phyloP scores from a whole-genome alignment of 306 rosid species.

The Benincasa hispida region DNA sequence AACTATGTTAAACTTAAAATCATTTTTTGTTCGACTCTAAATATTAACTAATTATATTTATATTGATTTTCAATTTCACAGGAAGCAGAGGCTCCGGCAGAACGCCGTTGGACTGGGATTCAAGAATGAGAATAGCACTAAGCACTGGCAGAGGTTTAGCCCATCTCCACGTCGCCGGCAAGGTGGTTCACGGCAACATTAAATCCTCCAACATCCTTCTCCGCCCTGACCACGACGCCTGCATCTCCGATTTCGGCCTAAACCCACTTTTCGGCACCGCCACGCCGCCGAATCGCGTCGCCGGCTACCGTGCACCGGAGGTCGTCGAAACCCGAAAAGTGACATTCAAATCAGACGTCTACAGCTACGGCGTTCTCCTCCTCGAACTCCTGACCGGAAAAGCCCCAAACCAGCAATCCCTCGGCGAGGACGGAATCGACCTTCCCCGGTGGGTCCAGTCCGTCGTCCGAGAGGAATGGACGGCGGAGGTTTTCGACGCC shows the following conservation, averaged over 20 bases:
- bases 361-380: slow-evolving; percentile 77
- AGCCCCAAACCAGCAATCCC: slow-evolving; percentile 87
- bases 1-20: too few species aligned
- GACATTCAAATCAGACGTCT: slow-evolving; percentile 85
- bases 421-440: slow-evolving; percentile 89
- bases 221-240: slow-evolving; percentile 49
- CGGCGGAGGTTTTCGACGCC: slow-evolving; percentile 89
- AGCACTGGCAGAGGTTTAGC: slow-evolving; percentile 59
- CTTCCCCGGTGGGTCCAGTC: slow-evolving; percentile 97
- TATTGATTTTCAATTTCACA: slow-evolving; percentile 11
- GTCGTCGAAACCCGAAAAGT: slow-evolving; percentile 59
- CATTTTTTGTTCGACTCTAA: too few species aligned
- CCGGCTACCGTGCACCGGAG: slow-evolving; percentile 91
- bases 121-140: slow-evolving; percentile 59
- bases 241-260: slow-evolving; percentile 68
- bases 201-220: slow-evolving; percentile 86
- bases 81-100: slow-evolving; percentile 95
- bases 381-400: slow-evolving; percentile 85
- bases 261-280: slow-evolving; percentile 53
- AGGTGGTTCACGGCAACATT: slow-evolving; percentile 80
- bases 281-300: slow-evolving; percentile 56
- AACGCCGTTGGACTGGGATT: slow-evolving; percentile 86
- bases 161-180: slow-evolving; percentile 69
- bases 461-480: slow-evolving; percentile 95
- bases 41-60: too few species aligned